Evolutionary conservation across 768 basidiomycete genomes (phyloP).

Genomic region (Leccinellum luteum): DNA sequence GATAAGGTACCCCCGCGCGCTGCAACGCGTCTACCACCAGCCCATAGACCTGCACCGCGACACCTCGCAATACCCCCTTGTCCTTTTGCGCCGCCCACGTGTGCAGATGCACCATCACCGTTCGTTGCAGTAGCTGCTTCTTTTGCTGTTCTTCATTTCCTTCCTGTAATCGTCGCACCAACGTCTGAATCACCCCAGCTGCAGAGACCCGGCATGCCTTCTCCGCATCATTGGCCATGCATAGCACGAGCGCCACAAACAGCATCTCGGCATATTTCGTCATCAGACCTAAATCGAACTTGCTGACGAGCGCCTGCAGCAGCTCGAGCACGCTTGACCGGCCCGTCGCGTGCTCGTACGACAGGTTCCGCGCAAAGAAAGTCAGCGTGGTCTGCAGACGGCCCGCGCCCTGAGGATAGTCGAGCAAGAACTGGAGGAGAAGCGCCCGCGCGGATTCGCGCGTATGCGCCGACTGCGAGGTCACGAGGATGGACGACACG

Average conservation of each 20-base stretch:
- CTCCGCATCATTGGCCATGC: conserved; percentile 91
- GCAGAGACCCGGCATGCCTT: conserved; percentile 88
- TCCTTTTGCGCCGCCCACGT: conserved; percentile 70
- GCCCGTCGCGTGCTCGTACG: conserved; percentile 88
- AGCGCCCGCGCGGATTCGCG: conserved; percentile 90
- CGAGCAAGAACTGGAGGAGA: conserved; percentile 90
- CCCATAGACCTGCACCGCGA: conserved; percentile 82
- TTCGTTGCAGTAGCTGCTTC: conserved; percentile 46
- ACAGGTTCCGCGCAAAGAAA: conserved; percentile 89
- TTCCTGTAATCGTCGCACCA: conserved; percentile 68
- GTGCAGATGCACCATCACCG: conserved; percentile 69
- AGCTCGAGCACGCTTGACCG: conserved; percentile 93
- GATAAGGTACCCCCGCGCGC: conserved; percentile 42
- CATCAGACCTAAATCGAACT: conserved; percentile 75
- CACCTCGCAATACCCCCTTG: conserved; percentile 61
- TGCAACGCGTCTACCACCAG: conserved; percentile 71
- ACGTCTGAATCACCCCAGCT: conserved; percentile 72
- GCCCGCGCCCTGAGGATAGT: conserved; percentile 95
- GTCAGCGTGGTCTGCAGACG: conserved; percentile 85
- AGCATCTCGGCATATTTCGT: conserved; percentile 83
- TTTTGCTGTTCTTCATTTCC: conserved; percentile 51
- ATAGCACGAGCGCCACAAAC: conserved; percentile 90
- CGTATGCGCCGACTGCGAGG: conserved; percentile 85
- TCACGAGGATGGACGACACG: conserved; percentile 89
- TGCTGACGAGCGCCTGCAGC: conserved; percentile 76